phyloP scores from a whole-genome alignment of 23 red algal species.

The Gracilariopsis chorda region DNA sequence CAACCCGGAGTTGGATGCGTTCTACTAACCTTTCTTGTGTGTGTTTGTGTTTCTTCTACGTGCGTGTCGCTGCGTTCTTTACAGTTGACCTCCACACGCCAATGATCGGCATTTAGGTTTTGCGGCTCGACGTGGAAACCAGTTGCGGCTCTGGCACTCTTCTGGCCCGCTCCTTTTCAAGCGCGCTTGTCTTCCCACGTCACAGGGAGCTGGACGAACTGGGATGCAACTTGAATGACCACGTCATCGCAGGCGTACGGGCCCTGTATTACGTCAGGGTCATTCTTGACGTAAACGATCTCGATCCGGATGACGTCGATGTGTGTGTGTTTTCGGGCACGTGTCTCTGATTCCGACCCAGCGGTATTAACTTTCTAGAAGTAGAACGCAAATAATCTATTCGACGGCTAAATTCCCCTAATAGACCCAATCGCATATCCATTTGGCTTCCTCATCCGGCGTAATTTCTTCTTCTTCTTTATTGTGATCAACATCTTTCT shows the following conservation, averaged over 20 bases:
- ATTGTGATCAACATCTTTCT: too few relatives aligned
- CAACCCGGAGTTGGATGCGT: background rate
- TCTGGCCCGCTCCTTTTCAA: slow-evolving; percentile 13
- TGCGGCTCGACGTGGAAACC: slow-evolving; percentile 3
- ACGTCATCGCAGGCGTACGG: slow-evolving; percentile 31
- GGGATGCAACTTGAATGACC: slow-evolving; percentile 32
- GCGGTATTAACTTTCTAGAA: too few relatives aligned
- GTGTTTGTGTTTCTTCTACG: background rate
- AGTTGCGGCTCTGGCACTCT: slow-evolving; percentile 7
- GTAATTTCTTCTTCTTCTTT: too few relatives aligned
- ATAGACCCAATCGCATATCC: too few relatives aligned
- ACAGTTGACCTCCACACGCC: slow-evolving; percentile 43
- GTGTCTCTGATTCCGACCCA: too few relatives aligned
- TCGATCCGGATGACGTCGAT: background rate
- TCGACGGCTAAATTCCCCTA: too few relatives aligned
- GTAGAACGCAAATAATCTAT: too few relatives aligned
- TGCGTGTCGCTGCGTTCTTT: background rate
- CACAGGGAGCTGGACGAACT: slow-evolving; percentile 6
- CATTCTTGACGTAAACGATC: background rate
- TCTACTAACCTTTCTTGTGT: background rate
- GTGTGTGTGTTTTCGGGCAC: too few relatives aligned
- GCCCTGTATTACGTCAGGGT: background rate
- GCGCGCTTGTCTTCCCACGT: slow-evolving; percentile 21
- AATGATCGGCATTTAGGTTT: slow-evolving; percentile 15
- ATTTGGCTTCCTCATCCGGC: too few relatives aligned